A percentile compares a stretch with the other conserved stretches of the same genome.
phyloP scores from a whole-genome alignment of 176 grass and related monocot species.

The Raddia guianensis region DNA sequence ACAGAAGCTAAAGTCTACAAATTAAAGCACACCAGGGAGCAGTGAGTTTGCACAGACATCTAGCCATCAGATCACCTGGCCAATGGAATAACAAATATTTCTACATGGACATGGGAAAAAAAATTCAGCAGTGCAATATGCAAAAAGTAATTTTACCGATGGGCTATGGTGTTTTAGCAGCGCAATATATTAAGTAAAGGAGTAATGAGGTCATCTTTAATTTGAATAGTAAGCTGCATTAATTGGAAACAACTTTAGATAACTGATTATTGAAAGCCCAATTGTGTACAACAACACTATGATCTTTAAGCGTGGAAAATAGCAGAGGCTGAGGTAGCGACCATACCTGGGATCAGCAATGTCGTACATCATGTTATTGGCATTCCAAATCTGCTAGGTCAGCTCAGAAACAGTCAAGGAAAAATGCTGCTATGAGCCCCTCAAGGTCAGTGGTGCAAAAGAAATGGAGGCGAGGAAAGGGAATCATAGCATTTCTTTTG shows the following conservation, averaged over 20 bases:
- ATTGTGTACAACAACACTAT: no score
- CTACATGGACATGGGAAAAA: no score
- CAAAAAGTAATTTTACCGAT: no score
- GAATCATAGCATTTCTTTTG: no score
- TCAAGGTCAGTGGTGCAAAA: conserved; percentile 82
- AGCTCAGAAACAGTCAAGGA: conserved; percentile 81
- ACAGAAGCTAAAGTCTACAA: conserved; percentile 33
- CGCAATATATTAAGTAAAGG: no score
- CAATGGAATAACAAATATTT: conserved; percentile 4
- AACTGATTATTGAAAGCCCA: no score
- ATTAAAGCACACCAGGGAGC: conserved; percentile 29
- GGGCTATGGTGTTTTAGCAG: no score
- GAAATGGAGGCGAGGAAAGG: conserved; percentile 93
- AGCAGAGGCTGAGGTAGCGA: conserved; percentile 79
- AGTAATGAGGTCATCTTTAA: no score
- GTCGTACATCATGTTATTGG: conserved; percentile 97
- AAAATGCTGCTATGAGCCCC: conserved; percentile 79
- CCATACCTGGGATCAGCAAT: conserved; percentile 80
- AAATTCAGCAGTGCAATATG: no score
- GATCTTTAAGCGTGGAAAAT: conserved; percentile 53
- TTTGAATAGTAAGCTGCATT: no score
- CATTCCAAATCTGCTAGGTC: conserved; percentile 95
- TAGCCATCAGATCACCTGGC: conserved; percentile 65
- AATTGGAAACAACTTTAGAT: no score
- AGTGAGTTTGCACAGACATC: background rate